Conservation (phyloP, 768 basidiomycete species). For the Strobilomyces dryophilus region DNA sequence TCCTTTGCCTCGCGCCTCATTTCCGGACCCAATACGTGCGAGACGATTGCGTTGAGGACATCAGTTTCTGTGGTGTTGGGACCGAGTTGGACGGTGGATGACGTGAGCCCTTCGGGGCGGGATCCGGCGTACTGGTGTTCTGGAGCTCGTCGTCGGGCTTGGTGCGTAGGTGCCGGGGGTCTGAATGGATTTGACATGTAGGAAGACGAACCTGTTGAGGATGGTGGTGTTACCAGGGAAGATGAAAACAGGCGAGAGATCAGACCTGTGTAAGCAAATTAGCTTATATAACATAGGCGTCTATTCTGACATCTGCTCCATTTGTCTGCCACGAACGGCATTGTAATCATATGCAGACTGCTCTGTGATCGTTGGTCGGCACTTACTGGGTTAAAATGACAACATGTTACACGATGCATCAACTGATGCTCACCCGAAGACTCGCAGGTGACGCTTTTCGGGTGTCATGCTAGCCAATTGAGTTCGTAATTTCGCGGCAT, state of each 20-base stretch:
- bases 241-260: no score
- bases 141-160: not conserved
- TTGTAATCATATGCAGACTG: no score
- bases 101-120: not conserved
- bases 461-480: no score
- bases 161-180: not conserved
- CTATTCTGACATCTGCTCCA: not conserved
- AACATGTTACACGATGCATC: no score
- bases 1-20: not conserved
- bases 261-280: not conserved
- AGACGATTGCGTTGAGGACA: not conserved
- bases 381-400: no score
- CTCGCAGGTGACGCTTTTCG: no score
- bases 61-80: not conserved
- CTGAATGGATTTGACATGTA: not conserved
- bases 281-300: not conserved
- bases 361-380: no score
- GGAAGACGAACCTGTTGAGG: no score
- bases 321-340: no score
- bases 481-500: no score
- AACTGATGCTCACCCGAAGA: no score
- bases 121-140: not conserved
- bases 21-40: not conserved
- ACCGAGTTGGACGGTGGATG: not conserved
- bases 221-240: no score